Evolutionary conservation across 257 asterid genomes (phyloP).

Genomic region (Jasminum sambac): DNA sequence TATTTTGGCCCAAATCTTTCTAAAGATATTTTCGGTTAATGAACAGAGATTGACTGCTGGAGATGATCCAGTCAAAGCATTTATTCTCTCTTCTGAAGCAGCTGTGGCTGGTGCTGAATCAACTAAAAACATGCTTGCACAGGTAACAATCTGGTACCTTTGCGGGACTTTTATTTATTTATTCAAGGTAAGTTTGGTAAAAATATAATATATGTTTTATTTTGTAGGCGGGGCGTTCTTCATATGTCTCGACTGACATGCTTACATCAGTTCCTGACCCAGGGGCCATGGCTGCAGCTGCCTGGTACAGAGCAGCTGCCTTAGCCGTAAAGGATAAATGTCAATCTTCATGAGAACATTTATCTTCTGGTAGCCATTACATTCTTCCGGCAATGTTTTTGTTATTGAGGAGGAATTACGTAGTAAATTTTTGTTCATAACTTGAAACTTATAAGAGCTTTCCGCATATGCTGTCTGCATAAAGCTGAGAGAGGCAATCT

Average conservation of each 20-base stretch:
- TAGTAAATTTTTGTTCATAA: constrained; percentile 28
- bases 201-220: too few species aligned
- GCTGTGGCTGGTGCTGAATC: constrained; percentile 87
- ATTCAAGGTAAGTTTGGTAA: not conserved
- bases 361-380: constrained; percentile 11
- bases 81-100: constrained; percentile 80
- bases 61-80: constrained; percentile 71
- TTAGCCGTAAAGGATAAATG: constrained; percentile 53
- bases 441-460: constrained; percentile 27
- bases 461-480: constrained; percentile 58
- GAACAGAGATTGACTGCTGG: constrained; percentile 78
- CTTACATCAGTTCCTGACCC: constrained; percentile 89
- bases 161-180: not conserved
- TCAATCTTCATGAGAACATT: constrained; percentile 30
- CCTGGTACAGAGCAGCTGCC: constrained; percentile 87
- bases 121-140: constrained; percentile 85
- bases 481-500: constrained; percentile 45
- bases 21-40: constrained; percentile 3
- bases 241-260: constrained; percentile 70
- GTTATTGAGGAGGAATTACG: constrained; percentile 36
- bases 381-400: constrained; percentile 38
- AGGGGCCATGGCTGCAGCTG: constrained; percentile 95
- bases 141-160: constrained; percentile 39
- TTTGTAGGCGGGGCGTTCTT: constrained; percentile 94
- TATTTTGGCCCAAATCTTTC: constrained; percentile 16